Percentiles rank a stretch among this genome's conserved stretches.
Evolutionary conservation across 768 basidiomycete genomes (phyloP).

Genomic region (Lyophyllum atratum): DNA sequence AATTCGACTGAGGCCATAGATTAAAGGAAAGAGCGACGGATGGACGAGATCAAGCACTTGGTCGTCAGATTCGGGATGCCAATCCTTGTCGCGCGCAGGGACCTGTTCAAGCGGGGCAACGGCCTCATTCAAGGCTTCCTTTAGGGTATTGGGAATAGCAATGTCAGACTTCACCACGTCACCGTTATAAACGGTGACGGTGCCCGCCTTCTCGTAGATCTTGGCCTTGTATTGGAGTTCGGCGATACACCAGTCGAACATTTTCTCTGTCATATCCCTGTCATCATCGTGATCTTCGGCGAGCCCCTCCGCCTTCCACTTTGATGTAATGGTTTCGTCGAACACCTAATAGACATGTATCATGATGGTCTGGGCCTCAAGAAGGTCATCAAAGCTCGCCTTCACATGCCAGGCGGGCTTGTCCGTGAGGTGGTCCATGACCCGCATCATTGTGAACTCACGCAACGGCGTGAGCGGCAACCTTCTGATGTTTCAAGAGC

Average conservation of each 20-base stretch:
- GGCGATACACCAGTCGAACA: conserved; percentile 20
- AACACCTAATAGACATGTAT: background rate
- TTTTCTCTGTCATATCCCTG: background rate
- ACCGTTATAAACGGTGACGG: conserved; percentile 18
- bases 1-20: conserved; percentile 29
- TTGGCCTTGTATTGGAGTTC: conserved; percentile 21
- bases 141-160: conserved; percentile 22
- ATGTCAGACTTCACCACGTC: conserved; percentile 29
- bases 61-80: conserved; percentile 41
- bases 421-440: conserved; percentile 20
- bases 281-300: background rate
- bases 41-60: conserved; percentile 46
- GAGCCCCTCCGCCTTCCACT: background rate
- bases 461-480: conserved; percentile 16
- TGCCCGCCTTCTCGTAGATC: conserved; percentile 11
- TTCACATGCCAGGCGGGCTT: conserved; percentile 18
- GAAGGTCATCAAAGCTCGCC: background rate
- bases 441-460: conserved; percentile 17
- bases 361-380: background rate
- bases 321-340: background rate
- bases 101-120: conserved; percentile 32
- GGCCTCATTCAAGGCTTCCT: conserved; percentile 18
- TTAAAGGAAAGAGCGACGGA: conserved; percentile 38
- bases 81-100: conserved; percentile 35
- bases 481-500: background rate